These are phyloP conservation scores for Ophidiomyces ophidiicola DNA, from an alignment of 2,329 filamentous ascomycete genomes.

Conservation along the genomic window DNA sequence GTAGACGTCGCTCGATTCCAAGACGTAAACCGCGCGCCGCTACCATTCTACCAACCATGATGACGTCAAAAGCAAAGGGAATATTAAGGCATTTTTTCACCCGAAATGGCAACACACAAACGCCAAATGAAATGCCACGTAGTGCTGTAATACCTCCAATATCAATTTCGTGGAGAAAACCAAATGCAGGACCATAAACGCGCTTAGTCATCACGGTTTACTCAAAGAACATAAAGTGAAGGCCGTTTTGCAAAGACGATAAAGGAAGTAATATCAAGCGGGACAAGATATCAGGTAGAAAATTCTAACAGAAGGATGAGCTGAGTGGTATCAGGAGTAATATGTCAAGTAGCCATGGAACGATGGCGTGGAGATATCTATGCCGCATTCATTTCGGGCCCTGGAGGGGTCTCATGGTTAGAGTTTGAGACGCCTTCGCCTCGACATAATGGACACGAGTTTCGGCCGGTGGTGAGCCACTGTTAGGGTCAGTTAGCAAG, in stretches of 20 bases:
- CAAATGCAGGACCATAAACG: no score
- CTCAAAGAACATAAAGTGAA: no score
- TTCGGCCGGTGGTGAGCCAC: slow-evolving; percentile 57
- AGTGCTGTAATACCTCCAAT: no score
- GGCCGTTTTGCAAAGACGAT: not conserved
- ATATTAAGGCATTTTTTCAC: no score
- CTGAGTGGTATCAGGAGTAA: not conserved
- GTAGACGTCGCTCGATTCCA: no score
- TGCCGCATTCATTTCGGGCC: slow-evolving; percentile 1
- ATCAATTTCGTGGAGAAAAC: no score
- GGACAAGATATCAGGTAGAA: not conserved
- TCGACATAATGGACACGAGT: slow-evolving; percentile 51
- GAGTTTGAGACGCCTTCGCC: slow-evolving; percentile 45
- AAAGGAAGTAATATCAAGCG: not conserved
- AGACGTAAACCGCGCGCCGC: no score
- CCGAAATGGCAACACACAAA: no score
- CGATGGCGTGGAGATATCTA: not conserved
- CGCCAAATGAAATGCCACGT: no score
- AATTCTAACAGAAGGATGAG: not conserved
- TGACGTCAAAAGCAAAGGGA: no score
- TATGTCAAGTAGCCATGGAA: not conserved
- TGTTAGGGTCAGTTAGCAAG: slow-evolving; percentile 21
- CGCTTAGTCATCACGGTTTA: no score
- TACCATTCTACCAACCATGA: no score
- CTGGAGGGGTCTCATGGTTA: slow-evolving; percentile 3